Evolutionary conservation across 179 eudicot genomes (phyloP), one percentile per base, ranked within the genome.

Genomic region (Beta corolliflora): DNA sequence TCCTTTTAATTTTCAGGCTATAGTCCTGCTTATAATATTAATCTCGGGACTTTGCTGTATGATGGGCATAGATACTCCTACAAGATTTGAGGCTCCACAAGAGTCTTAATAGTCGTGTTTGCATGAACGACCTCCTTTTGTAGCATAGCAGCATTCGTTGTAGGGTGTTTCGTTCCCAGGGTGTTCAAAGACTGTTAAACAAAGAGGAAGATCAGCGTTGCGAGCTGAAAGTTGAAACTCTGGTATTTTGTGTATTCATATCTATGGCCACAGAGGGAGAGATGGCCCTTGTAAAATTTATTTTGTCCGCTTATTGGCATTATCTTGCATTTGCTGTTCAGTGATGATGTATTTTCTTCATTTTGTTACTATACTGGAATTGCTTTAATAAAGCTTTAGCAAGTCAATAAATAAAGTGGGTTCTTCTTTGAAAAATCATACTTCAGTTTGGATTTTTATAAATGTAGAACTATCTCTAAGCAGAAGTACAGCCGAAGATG

Each of bases 11-110:
- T 77, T 87, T 77, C 97, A 97, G 99, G 98, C 89, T 14, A 81
- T 97, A 77, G 93, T 90, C 59, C 78, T 97, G 88, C 97, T 97
- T 45, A 80, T 94, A 77, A 94, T 94, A 81, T 77, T 97, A 73
- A 92, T 97, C 85, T 97, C 95, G 5, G 99, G 98, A 50, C 96
- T 97, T 76, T 94, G 99, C 88, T 97, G 99, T 81, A 94, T 97
- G 99, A 84, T 86, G 91, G 99, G 99, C 76, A 97, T 97, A 31
- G 97, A 97, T 72, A 92, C 99, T 83, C 99, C 99, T 14, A 87
- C 97, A 50, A 93, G 98, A 79, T 96, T 96, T 79, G 99, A 96
- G 91, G 73, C 91, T 73, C 93, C 98, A 15, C 93, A 91, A 79
- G 99, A 94, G 65, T 93, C 95, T 86, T 93, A 68, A 85, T 60